Base-by-base conservation (phyloP, 306 rosid species). In the Arachis hypogaea region DNA sequence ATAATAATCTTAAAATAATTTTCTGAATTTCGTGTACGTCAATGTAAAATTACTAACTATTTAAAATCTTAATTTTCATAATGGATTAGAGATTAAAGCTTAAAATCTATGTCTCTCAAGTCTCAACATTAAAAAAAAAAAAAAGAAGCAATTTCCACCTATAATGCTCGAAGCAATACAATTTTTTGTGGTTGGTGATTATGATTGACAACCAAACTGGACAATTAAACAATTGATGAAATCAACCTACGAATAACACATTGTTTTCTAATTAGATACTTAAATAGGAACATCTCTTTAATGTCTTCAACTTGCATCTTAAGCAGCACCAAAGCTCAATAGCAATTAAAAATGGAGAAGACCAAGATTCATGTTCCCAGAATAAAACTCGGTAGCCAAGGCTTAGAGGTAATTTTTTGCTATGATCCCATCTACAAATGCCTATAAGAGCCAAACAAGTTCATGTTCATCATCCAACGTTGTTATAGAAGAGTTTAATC, bases 351-450 rank as follows among this genome's bases (percentile, higher is more conserved):
- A 81, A 86, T 84, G 87, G 95, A 84, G 50, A 73, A 68, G 18
- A 18, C 58, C 16, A 78, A 75, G 54, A 77, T 82, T 12, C 77
- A 64, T 59, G 85, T 88, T 66, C 88, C 90, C 65, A 78, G 59
- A 78, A 88, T 93, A 60, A 90, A 90, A 73, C 81, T 88, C 71
- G 98, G 95, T 7, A 87, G 60, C 71, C 95, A 88, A 66, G 98
- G 97, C 59, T 75, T 93, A 54, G 87, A 90, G 95, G 95, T 88
- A 75, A 59, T 41, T 7, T 57, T 14, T 7, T 11, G 2, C 69
- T 9, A 58, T 65, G 7, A 7, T 47, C 46, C 54, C 28, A 28
- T 33, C 38, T 33, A 33, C 38, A 33, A 33, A 33, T 33, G 38
- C 38, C 38, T 33, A 4, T 33, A 33, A 33, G 38, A 33, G 38